Conservation (phyloP, 2,329 filamentous ascomycete genomes). For the Plenodomus lindquistii region DNA sequence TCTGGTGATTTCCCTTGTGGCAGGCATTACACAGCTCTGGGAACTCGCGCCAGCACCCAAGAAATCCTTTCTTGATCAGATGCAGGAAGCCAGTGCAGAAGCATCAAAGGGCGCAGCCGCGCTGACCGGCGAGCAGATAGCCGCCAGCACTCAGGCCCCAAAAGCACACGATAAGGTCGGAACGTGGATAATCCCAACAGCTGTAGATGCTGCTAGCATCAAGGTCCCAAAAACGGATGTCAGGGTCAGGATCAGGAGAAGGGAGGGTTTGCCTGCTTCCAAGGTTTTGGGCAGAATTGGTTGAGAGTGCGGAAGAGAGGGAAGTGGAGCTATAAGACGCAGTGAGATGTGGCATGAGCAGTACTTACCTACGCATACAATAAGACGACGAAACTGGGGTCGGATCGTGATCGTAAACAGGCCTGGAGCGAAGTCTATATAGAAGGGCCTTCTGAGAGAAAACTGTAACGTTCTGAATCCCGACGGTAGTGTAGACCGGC, state of each 20-base stretch:
- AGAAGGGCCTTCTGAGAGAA: neutral
- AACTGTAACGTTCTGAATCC: neutral
- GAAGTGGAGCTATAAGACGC: neutral
- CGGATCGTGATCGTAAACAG: neutral
- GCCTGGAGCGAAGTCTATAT: neutral
- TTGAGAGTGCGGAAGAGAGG: constrained; percentile 2
- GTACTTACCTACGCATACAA: neutral
- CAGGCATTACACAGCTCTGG: constrained; percentile 42
- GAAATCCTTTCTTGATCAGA: constrained; percentile 36
- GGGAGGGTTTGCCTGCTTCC: constrained; percentile 26
- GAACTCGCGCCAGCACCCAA: constrained; percentile 38
- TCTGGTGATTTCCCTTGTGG: constrained; percentile 32
- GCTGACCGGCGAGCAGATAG: constrained; percentile 15
- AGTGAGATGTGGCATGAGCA: neutral
- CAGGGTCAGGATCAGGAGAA: constrained; percentile 57
- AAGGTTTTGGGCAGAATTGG: constrained; percentile 15
- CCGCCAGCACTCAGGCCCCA: constrained; percentile 10
- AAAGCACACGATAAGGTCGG: constrained; percentile 13
- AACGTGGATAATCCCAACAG: constrained; percentile 56
- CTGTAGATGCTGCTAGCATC: constrained; percentile 53
- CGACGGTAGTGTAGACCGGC: neutral
- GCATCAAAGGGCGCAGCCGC: constrained; percentile 32
- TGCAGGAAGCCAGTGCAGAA: constrained; percentile 39
- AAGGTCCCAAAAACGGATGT: constrained; percentile 57
- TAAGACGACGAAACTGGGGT: neutral